Conservation (phyloP, 208 protist species). For the Wallacemonas collosoma region DNA sequence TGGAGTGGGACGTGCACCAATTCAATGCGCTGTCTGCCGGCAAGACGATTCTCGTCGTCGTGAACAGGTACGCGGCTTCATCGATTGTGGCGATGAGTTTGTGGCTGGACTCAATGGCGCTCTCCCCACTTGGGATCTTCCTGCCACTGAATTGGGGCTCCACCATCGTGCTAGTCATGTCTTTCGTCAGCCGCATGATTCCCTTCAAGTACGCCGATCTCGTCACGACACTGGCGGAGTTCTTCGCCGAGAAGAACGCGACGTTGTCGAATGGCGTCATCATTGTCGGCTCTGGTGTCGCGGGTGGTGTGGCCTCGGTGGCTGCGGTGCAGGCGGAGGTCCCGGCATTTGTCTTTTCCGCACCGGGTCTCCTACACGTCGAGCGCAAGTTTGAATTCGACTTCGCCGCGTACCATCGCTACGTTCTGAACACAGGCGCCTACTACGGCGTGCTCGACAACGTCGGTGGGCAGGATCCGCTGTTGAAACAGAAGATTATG, state of each 20-base stretch:
- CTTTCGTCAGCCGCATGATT: conserved; percentile 55
- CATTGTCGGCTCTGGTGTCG: conserved; percentile 46
- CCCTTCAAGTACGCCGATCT: conserved; percentile 34
- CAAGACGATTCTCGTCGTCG: conserved; percentile 49
- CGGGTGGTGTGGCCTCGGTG: conserved; percentile 53
- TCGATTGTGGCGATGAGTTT: conserved; percentile 53
- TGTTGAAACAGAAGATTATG: conserved; percentile 41
- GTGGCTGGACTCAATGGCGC: conserved; percentile 71
- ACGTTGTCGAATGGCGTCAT: conserved; percentile 31
- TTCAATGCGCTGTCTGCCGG: conserved; percentile 33
- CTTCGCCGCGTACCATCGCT: conserved; percentile 45
- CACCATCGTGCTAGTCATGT: conserved; percentile 46
- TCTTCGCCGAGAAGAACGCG: conserved; percentile 20
- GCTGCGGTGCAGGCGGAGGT: conserved; percentile 35
- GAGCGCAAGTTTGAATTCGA: conserved; percentile 31
- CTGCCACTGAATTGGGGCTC: conserved; percentile 56
- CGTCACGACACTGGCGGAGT: conserved; percentile 27
- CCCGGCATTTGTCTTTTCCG: conserved; percentile 52
- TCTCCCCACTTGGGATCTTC: conserved; percentile 66
- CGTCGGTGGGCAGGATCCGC: conserved; percentile 61
- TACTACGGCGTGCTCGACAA: conserved; percentile 46
- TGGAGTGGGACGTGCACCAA: conserved; percentile 43
- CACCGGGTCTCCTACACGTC: conserved; percentile 60
- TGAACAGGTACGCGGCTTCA: conserved; percentile 48
- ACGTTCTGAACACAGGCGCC: conserved; percentile 54